A percentile compares a stretch with the other conserved stretches of the same genome.
Conservation (phyloP, 2,329 filamentous ascomycete species). For the Trichoderma breve region DNA sequence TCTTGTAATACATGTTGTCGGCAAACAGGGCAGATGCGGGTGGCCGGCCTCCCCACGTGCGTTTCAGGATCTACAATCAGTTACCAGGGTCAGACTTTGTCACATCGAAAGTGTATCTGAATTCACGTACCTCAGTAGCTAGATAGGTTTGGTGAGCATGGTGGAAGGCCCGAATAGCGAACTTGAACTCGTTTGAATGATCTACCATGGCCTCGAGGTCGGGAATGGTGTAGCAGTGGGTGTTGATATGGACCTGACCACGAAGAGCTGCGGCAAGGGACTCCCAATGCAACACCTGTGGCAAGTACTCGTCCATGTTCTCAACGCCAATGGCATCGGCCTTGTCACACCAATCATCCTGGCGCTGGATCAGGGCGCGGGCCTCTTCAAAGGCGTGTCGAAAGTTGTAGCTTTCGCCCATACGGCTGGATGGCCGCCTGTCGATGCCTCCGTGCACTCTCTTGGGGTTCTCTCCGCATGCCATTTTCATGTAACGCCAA, state of each 20-base stretch:
- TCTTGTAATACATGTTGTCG: conserved; percentile 72
- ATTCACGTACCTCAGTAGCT: conserved; percentile 55
- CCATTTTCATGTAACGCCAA: conserved; percentile 76
- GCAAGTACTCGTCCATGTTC: conserved; percentile 56
- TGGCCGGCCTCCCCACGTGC: conserved; percentile 52
- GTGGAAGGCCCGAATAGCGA: conserved; percentile 65
- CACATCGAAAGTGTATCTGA: too few species aligned
- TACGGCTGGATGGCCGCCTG: conserved; percentile 54
- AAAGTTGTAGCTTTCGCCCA: conserved; percentile 70
- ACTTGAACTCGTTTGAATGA: conserved; percentile 70
- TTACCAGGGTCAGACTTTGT: background rate
- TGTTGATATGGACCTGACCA: conserved; percentile 67
- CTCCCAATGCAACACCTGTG: conserved; percentile 62
- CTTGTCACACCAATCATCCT: conserved; percentile 66
- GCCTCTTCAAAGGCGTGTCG: conserved; percentile 66
- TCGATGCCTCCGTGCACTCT: conserved; percentile 56
- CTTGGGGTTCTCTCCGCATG: conserved; percentile 70
- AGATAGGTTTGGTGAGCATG: conserved; percentile 67
- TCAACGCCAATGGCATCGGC: conserved; percentile 51
- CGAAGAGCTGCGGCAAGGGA: conserved; percentile 60
- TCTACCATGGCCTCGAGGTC: conserved; percentile 69
- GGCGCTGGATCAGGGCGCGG: conserved; percentile 51
- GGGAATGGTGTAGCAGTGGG: conserved; percentile 68
- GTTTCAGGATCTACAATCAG: conserved; percentile 49
- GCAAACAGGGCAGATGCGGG: conserved; percentile 65